Percentiles rank a stretch among this genome's conserved stretches.
These are phyloP conservation scores for Spathaspora sp. DNA, from an alignment of 805 yeast species.

Conservation along the genomic window DNA sequence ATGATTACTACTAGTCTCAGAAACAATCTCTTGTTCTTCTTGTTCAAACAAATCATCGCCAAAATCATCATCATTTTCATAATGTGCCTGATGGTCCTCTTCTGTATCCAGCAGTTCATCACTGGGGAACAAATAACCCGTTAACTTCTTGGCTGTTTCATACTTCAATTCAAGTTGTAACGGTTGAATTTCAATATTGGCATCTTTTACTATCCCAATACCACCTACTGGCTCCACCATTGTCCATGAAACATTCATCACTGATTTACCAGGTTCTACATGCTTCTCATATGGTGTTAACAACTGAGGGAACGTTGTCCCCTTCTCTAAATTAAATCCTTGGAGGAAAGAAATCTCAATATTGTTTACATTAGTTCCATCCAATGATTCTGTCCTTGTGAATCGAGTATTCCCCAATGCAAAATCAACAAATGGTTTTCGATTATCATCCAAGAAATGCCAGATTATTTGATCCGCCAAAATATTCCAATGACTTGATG, in stretches of 20 bases:
- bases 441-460: constrained; percentile 59
- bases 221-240: constrained; percentile 88
- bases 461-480: constrained; percentile 64
- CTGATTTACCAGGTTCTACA: constrained; percentile 14
- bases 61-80: constrained; percentile 1
- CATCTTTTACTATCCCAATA: constrained; percentile 68
- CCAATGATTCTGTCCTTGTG: constrained; percentile 57
- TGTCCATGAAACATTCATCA: constrained; percentile 55
- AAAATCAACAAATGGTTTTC: constrained; percentile 67
- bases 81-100: not conserved
- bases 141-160: constrained; percentile 56
- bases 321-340: constrained; percentile 59
- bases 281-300: constrained; percentile 42
- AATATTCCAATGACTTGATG: constrained; percentile 22
- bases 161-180: constrained; percentile 72
- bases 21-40: constrained; percentile 4
- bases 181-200: constrained; percentile 61
- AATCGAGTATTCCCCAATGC: constrained; percentile 61
- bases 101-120: constrained; percentile 5
- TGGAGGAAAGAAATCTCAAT: constrained; percentile 60
- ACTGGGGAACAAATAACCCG: constrained; percentile 69
- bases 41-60: constrained; percentile 4
- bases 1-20: not conserved
- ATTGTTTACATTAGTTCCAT: constrained; percentile 63
- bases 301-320: constrained; percentile 66